Percentiles rank a stretch among this genome's conserved stretches.
Evolutionary conservation across 225 moss, liverwort and hornwort species (phyloP).

Genomic region (Asterella californica): DNA sequence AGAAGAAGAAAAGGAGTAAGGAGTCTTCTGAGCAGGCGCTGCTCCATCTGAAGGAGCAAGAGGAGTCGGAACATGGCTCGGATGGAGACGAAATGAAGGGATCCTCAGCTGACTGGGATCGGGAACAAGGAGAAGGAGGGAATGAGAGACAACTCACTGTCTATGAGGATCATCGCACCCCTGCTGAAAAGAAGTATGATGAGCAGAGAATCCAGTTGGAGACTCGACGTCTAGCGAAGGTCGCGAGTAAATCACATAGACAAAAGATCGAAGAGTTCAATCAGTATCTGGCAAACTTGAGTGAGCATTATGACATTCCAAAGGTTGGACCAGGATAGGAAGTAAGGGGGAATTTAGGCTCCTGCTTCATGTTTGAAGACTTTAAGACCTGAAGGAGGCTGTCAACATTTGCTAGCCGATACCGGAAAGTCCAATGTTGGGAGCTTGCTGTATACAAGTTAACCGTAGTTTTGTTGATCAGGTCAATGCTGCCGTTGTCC

Average conservation of each 20-base stretch:
- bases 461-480: slow-evolving; percentile 22
- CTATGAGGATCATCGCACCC: slow-evolving; percentile 64
- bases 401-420: background rate
- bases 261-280: slow-evolving; percentile 88
- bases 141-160: slow-evolving; percentile 48
- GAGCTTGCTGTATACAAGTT: background rate
- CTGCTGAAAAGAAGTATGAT: slow-evolving; percentile 68
- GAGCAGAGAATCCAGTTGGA: slow-evolving; percentile 72
- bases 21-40: slow-evolving; percentile 48
- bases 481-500: slow-evolving; percentile 91
- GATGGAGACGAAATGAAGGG: slow-evolving; percentile 36
- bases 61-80: slow-evolving; percentile 24
- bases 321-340: slow-evolving; percentile 72
- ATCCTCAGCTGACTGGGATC: slow-evolving; percentile 25
- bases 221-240: slow-evolving; percentile 58
- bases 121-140: slow-evolving; percentile 37
- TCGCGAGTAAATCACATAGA: slow-evolving; percentile 74
- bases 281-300: slow-evolving; percentile 78
- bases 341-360: no score
- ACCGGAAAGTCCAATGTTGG: background rate
- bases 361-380: background rate
- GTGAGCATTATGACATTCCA: slow-evolving; percentile 90
- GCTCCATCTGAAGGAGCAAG: slow-evolving; percentile 40
- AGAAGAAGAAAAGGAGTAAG: slow-evolving; percentile 50
- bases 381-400: background rate